Base-by-base conservation (phyloP, 495 filamentous ascomycete genomes). In the Aspergillus wentii region DNA sequence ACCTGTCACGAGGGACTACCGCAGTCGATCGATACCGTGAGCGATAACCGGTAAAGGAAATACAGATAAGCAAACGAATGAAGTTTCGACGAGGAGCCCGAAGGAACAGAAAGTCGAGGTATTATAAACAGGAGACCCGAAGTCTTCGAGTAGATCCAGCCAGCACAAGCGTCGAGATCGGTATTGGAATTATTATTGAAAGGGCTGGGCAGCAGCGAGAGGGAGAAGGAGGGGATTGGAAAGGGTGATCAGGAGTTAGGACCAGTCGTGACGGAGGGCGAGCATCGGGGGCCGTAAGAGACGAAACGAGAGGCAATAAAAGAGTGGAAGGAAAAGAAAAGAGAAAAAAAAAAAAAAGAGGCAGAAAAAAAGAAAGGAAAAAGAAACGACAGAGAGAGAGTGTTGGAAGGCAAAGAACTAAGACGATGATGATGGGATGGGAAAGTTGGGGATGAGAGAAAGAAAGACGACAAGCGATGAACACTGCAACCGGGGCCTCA, bases 201-300 rank as follows among this genome's bases (percentile, higher is more conserved):
- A 6, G 6, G 22, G 10, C 6, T 25, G 10, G 10, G 5, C 22
- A 25, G 22, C 29, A 19, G 19, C 22, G 29, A 15, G 27, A 18
- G 35, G 21, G 10, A 21, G 20, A 34, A 19, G 21, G 29, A 21
- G 5, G 14, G n/a, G 15, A 10, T 22, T 26, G 14, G 8, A 33
- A 40, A 40, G 34, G 21, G 39, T 36, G 42, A 56, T 55, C 50
- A 57, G 46, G 51, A 40, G 41, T 48, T 29, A 5, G 4, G 14
- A 6, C 5, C 45, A 49, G 26, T 31, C 33, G 33, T 26, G 46
- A 35, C 33, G 49, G n/a, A 40, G 38, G 43, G 30, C 32, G 46
- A 38, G 39, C 30, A 50, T 46, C 42, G 34, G 51, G 50, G 45
- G 43, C 44, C 35, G 42, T 33, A 23, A 35, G 28, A 44, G 35